Base-by-base conservation (phyloP, 495 filamentous ascomycete species). In the Astrothelium subdiscretum region DNA sequence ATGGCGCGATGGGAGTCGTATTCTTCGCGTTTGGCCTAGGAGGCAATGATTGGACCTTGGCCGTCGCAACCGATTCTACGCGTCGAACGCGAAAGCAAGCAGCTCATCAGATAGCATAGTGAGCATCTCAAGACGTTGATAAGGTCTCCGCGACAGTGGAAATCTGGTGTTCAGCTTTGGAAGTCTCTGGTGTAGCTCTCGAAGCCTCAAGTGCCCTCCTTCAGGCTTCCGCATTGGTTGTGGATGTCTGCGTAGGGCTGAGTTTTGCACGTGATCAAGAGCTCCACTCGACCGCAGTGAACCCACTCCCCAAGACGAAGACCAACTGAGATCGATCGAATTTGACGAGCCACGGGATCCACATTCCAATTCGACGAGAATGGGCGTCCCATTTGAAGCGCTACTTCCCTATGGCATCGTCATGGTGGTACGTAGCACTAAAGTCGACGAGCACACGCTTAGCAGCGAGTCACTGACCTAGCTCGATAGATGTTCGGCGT, bases 371-470 rank as follows among this genome's bases (percentile, higher is more conserved):
- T 35, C 13, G n/a, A 32, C 62, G 31, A 62, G 8, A 32, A 97
- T 97, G 94, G 90, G 87, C 74, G 85, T 98, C 66, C 94, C 94
- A 59, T 97, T 97, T 79, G 94, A 98, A 81, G 86, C 91, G 63
- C 78, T 98, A 69, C 76, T 98, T 73, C 94, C 94, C 57, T 97
- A 95, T 78, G 94, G 82, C 68, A 92, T 97, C 81, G 89, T 95
- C 77, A 73, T 91, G 59, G 80, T 75, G 72, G 92, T 97, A 80
- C 74, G 90, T 79, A n/a, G 3, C 10, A 59, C 20, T 67, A 61
- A 64, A 4, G 58, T 31, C 60, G 66, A 66, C 59, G 62, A 26
- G 63, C 4, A 12, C 24, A 5, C 48, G 20, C 12, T 48, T 48
- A 8, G 29, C 22, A 6, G 48, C 5, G 8, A 8, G 22, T 54